phyloP scores from a whole-genome alignment of 768 basidiomycete genomes.

The Lyophyllum semitale region DNA sequence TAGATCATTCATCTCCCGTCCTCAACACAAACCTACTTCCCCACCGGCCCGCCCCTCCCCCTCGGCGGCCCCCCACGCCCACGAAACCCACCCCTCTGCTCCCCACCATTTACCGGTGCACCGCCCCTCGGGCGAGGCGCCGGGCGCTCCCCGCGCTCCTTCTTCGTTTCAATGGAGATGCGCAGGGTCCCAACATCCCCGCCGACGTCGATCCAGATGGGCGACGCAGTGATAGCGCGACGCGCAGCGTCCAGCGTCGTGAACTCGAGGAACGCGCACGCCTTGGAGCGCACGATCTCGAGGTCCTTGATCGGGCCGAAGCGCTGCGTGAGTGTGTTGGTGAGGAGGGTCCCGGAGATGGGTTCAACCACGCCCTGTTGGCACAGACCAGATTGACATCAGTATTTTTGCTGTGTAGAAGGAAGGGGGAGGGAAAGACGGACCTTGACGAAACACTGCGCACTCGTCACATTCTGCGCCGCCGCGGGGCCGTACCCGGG shows the following conservation, averaged over 20 bases:
- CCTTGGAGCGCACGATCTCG: constrained; percentile 85
- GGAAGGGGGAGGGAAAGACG: constrained; percentile 16
- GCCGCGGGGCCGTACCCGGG: constrained; percentile 45
- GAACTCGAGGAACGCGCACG: constrained; percentile 96
- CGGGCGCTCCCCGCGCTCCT: constrained; percentile 87
- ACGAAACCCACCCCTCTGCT: constrained; percentile 31
- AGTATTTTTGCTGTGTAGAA: constrained; percentile 1
- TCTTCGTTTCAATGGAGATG: constrained; percentile 85
- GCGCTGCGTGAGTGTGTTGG: constrained; percentile 49
- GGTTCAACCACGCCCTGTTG: constrained; percentile 63
- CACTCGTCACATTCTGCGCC: constrained; percentile 62
- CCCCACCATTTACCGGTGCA: constrained; percentile 54
- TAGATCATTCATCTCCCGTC: not conserved
- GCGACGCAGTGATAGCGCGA: constrained; percentile 78
- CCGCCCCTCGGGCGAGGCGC: constrained; percentile 63
- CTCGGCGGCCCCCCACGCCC: constrained; percentile 28
- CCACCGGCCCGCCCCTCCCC: constrained; percentile 32
- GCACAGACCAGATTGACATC: constrained; percentile 32
- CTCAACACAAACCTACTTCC: too few relatives aligned
- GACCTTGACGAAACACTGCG: constrained; percentile 94
- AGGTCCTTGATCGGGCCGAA: constrained; percentile 87
- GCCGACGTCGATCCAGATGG: constrained; percentile 72
- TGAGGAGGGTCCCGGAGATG: constrained; percentile 54
- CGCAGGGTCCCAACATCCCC: constrained; percentile 52
- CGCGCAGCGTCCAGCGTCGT: constrained; percentile 73